These are phyloP conservation scores for Microcyclospora pomicola DNA, from an alignment of 2,329 filamentous ascomycete species.

Conservation along the genomic window DNA sequence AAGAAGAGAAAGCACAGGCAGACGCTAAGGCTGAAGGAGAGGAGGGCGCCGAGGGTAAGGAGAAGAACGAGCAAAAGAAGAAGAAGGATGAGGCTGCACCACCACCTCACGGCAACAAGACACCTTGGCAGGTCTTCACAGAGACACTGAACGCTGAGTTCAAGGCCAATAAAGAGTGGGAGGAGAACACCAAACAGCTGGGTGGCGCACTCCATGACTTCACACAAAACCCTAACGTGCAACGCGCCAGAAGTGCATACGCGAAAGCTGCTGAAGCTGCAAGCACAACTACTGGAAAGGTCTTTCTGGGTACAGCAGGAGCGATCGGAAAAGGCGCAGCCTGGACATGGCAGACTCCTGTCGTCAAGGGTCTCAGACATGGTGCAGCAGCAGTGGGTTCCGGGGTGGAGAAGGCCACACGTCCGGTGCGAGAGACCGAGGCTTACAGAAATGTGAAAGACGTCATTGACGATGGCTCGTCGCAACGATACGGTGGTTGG, in stretches of 20 bases:
- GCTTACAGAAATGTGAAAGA: slow-evolving; percentile 88
- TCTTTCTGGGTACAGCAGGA: slow-evolving; percentile 71
- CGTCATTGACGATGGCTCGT: slow-evolving; percentile 93
- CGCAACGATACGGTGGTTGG: slow-evolving; percentile 92
- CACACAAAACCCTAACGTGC: slow-evolving; percentile 80
- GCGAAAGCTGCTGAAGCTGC: slow-evolving; percentile 75
- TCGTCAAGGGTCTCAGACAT: slow-evolving; percentile 80
- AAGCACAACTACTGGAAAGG: slow-evolving; percentile 61
- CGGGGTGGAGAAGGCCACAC: slow-evolving; percentile 84
- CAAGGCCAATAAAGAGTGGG: slow-evolving; percentile 97
- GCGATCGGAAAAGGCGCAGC: slow-evolving; percentile 80
- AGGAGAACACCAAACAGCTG: slow-evolving; percentile 92
- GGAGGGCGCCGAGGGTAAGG: slow-evolving; percentile 31
- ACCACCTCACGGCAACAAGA: slow-evolving; percentile 95
- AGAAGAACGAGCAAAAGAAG: slow-evolving; percentile 40
- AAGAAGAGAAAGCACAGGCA: slow-evolving; percentile 26
- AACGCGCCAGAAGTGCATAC: slow-evolving; percentile 73
- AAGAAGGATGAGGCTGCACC: slow-evolving; percentile 62
- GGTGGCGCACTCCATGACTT: slow-evolving; percentile 82
- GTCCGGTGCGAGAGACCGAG: slow-evolving; percentile 86
- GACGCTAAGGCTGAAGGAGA: slow-evolving; percentile 33
- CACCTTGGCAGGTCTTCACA: slow-evolving; percentile 95
- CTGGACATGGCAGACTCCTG: slow-evolving; percentile 94
- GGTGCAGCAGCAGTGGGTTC: slow-evolving; percentile 75
- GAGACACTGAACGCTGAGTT: slow-evolving; percentile 93